Conservation (phyloP, 768 basidiomycete species). For the Tremella yokohamensis region DNA sequence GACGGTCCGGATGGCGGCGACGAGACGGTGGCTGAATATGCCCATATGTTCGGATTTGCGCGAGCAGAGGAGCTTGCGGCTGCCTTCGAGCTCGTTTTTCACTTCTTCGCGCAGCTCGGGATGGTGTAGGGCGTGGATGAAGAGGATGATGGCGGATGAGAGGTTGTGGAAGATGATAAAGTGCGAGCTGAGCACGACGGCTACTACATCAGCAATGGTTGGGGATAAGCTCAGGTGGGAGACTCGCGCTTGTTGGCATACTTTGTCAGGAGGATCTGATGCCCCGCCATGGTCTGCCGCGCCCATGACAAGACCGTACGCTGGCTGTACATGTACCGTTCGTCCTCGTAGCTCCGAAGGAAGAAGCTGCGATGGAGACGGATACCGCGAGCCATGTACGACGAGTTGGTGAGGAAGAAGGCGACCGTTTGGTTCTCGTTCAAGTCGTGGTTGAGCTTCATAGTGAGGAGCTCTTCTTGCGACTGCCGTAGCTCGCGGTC, state of each 20-base stretch:
- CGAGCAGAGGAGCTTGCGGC: neutral
- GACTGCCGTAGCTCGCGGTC: constrained; percentile 5
- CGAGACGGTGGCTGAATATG: too few species aligned
- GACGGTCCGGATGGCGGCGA: too few species aligned
- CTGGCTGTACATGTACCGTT: neutral
- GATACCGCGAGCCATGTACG: constrained; percentile 5
- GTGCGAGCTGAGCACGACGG: neutral
- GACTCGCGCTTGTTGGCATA: constrained; percentile 1
- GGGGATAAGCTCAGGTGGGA: neutral
- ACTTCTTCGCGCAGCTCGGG: constrained; percentile 2
- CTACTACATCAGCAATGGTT: neutral
- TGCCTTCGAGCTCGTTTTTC: neutral
- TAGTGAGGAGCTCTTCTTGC: neutral
- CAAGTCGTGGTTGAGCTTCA: constrained; percentile 1
- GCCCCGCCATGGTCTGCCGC: constrained; percentile 1
- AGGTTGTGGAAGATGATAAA: constrained; percentile 7
- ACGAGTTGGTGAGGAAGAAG: constrained; percentile 3
- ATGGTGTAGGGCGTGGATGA: constrained; percentile 3
- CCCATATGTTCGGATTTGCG: neutral
- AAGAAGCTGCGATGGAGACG: constrained; percentile 9
- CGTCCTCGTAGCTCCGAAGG: constrained; percentile 3
- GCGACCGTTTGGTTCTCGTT: neutral
- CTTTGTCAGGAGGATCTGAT: neutral
- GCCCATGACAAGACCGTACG: neutral
- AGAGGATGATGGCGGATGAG: constrained; percentile 8